Evolutionary conservation across 768 basidiomycete species (phyloP), one percentile per base, ranked within the genome.

Genomic region (Phaeolepiota aurea): DNA sequence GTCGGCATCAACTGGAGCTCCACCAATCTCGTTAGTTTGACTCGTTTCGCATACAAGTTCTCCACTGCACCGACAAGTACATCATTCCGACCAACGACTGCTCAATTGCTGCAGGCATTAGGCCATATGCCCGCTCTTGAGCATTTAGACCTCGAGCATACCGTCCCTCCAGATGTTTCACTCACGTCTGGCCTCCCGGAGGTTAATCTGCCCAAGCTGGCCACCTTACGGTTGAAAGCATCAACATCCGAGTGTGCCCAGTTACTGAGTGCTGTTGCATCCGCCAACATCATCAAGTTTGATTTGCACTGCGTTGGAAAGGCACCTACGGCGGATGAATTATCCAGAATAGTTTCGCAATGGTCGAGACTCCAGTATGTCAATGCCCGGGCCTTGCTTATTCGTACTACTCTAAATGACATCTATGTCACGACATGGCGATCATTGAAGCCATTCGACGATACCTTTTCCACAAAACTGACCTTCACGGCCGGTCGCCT

Each of bases 1-100:
- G 25, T 7, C 25, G 25, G n/a, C 25, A 28, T 28, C 25, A 28
- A 28, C n/a, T 28, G 25, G 25, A 28, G 7, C n/a, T 7, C 25
- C 7, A 28, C n/a, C 25, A 28, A 7, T 28, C 25, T 28, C n/a
- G 7, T n/a, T n/a, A n/a, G 25, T 7, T 28, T 28, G n/a, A 28
- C 25, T 28, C 25, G 25, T 28, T 28, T 28, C 25, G n/a, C 7
- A 28, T 28, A 28, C 25, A 7, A 54, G n/a, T 51, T 20, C 55
- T 58, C 20, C 50, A 64, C 42, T 42, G 47, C 30, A 31, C 30
- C 16, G 3, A 30, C n/a, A n/a, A n/a, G n/a, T n/a, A n/a, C n/a
- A n/a, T n/a, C n/a, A n/a, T n/a, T n/a, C n/a, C 30, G 63, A 67
- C 31, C 61, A 65, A 11, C 51, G 51, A 21, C 48, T 61, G 14